Percentiles rank a stretch among this genome's conserved stretches.
Conservation (phyloP, 805 yeast species). For the Nakazawaea siamensis region DNA sequence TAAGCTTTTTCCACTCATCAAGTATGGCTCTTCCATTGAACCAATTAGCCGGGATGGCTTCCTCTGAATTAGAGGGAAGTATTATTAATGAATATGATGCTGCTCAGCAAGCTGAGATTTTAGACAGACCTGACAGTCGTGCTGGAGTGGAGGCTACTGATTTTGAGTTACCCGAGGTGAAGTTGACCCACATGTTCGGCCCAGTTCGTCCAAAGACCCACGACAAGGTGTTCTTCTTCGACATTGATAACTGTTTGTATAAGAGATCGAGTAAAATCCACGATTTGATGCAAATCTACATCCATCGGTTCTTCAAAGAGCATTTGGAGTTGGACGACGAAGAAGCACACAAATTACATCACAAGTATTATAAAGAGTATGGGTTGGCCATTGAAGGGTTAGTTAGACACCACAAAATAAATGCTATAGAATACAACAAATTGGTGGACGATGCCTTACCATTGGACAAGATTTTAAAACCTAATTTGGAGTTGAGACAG, state of each 20-base stretch:
- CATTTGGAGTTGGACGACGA: slow-evolving; percentile 54
- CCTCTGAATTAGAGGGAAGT: slow-evolving; percentile 1
- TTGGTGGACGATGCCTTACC: slow-evolving; percentile 92
- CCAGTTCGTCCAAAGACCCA: slow-evolving; percentile 17
- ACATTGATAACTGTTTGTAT: slow-evolving; percentile 90
- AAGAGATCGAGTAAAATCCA: slow-evolving; percentile 67
- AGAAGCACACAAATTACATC: slow-evolving; percentile 67
- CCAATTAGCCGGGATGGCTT: slow-evolving; percentile 1
- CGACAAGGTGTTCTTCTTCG: slow-evolving; percentile 60
- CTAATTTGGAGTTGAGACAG: slow-evolving; percentile 46
- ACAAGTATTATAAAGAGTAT: slow-evolving; percentile 71
- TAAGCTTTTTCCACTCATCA: no score
- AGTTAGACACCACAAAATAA: slow-evolving; percentile 58
- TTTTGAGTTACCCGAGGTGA: slow-evolving; percentile 17
- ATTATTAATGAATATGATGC: slow-evolving; percentile 4
- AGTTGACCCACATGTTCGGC: slow-evolving; percentile 20
- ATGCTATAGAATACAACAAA: slow-evolving; percentile 82
- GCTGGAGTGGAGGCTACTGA: neutral
- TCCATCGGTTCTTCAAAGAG: slow-evolving; percentile 71
- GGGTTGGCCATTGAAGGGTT: slow-evolving; percentile 94
- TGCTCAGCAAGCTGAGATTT: slow-evolving; percentile 1
- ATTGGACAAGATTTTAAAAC: slow-evolving; percentile 65
- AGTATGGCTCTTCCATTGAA: slow-evolving; percentile 10
- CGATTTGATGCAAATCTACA: slow-evolving; percentile 80
- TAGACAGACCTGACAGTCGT: slow-evolving; percentile 9